A percentile compares a stretch with the other conserved stretches of the same genome.
These are phyloP conservation scores for Marasmius tenuissimus DNA, from an alignment of 1,284 basidiomycete species.

Conservation along the genomic window DNA sequence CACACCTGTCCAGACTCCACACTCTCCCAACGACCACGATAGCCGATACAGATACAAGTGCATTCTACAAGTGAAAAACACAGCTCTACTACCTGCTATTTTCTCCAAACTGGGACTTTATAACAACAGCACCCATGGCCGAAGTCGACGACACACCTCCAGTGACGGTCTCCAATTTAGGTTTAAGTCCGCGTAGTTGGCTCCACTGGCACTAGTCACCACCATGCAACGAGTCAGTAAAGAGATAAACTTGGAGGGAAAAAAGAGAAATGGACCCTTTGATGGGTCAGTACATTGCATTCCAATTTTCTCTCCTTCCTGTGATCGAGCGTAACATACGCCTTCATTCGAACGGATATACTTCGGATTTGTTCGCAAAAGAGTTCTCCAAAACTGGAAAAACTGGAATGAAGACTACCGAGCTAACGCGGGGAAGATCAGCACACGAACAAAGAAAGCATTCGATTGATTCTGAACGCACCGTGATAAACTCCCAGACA, in stretches of 20 bases:
- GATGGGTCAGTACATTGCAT: conserved; percentile 90
- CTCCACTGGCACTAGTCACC: too few species aligned
- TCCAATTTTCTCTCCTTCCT: conserved; percentile 86
- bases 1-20: too few species aligned
- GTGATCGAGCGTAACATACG: conserved; percentile 86
- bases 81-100: conserved; percentile 33
- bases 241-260: conserved; percentile 3
- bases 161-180: conserved; percentile 92
- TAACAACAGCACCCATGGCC: conserved; percentile 94
- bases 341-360: conserved; percentile 93
- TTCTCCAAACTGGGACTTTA: conserved; percentile 82
- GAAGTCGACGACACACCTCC: conserved; percentile 94
- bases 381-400: conserved; percentile 94
- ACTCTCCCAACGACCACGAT: too few species aligned
- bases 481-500: conserved; percentile 98
- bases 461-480: conserved; percentile 45
- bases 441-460: neutral
- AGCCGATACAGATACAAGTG: neutral
- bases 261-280: conserved; percentile 50
- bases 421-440: conserved; percentile 53
- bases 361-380: conserved; percentile 86
- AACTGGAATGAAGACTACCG: conserved; percentile 95
- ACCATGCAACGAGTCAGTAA: conserved; percentile 43
- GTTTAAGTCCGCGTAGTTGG: conserved; percentile 90
- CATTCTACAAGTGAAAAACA: neutral